Evolutionary conservation across 1,139 yeast genomes (phyloP).

Genomic region (Blastobotrys arbuscula): DNA sequence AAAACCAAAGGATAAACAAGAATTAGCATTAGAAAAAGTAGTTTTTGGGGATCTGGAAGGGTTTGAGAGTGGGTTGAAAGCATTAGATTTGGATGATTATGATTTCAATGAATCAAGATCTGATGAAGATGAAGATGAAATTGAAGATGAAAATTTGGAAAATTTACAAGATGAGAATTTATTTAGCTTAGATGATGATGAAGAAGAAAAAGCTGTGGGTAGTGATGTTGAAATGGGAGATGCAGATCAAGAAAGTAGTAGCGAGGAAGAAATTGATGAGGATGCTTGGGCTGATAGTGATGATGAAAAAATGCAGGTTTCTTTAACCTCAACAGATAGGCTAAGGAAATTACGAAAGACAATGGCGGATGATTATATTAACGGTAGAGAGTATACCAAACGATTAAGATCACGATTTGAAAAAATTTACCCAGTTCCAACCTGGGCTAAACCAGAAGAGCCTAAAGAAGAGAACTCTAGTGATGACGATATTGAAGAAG

Average conservation of each 20-base stretch:
- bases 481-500: slow-evolving; percentile 34
- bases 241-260: slow-evolving; percentile 49
- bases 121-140: slow-evolving; percentile 32
- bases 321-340: slow-evolving; percentile 55
- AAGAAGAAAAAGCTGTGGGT: slow-evolving; percentile 31
- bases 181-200: slow-evolving; percentile 35
- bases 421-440: slow-evolving; percentile 80
- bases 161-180: slow-evolving; percentile 20
- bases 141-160: slow-evolving; percentile 18
- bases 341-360: slow-evolving; percentile 66
- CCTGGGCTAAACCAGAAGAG: slow-evolving; percentile 55
- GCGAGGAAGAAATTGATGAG: slow-evolving; percentile 29
- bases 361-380: slow-evolving; percentile 52
- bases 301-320: slow-evolving; percentile 66
- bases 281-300: slow-evolving; percentile 85
- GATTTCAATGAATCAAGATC: slow-evolving; percentile 41
- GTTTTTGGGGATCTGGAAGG: slow-evolving; percentile 89
- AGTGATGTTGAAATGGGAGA: slow-evolving; percentile 40
- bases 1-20: slow-evolving; percentile 66
- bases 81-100: slow-evolving; percentile 42
- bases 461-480: slow-evolving; percentile 23
- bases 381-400: slow-evolving; percentile 61
- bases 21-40: slow-evolving; percentile 65
- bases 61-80: slow-evolving; percentile 61
- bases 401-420: slow-evolving; percentile 82